Evolutionary conservation across 2,329 filamentous ascomycete genomes (phyloP), one percentile per base, ranked within the genome.

Genomic region (Cercospora sp.): DNA sequence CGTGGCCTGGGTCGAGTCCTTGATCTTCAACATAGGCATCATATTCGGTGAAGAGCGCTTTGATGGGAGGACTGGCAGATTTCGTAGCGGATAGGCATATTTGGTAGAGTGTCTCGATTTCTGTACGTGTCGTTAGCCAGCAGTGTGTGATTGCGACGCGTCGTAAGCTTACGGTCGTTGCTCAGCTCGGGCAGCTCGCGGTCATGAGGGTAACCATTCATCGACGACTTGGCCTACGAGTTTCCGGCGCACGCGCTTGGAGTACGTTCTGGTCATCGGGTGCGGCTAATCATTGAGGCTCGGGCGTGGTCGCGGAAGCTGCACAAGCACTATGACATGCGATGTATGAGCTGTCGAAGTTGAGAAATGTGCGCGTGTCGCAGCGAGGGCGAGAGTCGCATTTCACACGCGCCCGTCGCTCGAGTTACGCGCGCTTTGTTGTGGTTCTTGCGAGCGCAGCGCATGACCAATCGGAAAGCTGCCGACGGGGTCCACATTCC

Each of bases 21-120:
- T 91, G 83, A 71, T 88, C 83, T 5, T 87, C 87, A n/a, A 97
- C 86, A 51, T 94, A 85, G 66, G 87, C 84, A 76, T 95, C 90
- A 77, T 96, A 96, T 32, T 92, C 92, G 63, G 86, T 85, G 80
- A 96, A 96, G 18, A 97, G 85, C 9, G 92, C 92, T 76, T 89
- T 89, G 67, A 90, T 92, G 3, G 91, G 89, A 24, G 91, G 84
- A 65, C 87, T 86, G 1, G 87, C 84, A 32, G 91, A 85, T 49
- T 86, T 82, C 80, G 94, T 88, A 53, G 92, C 93, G 73, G 86
- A 85, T 69, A 84, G 83, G 75, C 96, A 89, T 75, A 97, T 91
- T 67, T 90, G 85, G 79, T 93, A 90, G 67, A 97, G 85, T 70
- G 93, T 85, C 70, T 87, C 86, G 78, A 97, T 91, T 82, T 96